Conservation (phyloP, 2,329 filamentous ascomycete genomes). For the Stachybotrys chlorohalonatus region DNA sequence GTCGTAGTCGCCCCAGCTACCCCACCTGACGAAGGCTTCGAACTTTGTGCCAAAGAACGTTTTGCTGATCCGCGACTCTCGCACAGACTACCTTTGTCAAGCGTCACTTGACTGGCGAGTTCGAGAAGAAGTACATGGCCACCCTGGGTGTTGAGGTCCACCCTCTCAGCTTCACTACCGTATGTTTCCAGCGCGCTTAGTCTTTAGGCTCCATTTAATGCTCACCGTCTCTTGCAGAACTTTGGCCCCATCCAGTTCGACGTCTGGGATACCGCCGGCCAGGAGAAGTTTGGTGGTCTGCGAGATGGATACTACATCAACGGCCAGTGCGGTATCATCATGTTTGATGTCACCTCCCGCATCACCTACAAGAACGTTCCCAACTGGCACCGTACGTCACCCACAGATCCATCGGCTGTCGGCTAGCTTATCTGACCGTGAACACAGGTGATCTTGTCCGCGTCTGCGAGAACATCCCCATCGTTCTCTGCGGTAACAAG, state of each 20-base stretch:
- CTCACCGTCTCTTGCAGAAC: conserved; percentile 53
- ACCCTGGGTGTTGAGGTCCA: conserved; percentile 99
- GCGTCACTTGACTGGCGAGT: conserved; percentile 98
- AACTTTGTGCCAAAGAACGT: background rate
- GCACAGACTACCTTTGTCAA: conserved; percentile 97
- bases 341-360: conserved; percentile 98
- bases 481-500: conserved; percentile 98
- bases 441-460: conserved; percentile 84
- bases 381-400: conserved; percentile 89
- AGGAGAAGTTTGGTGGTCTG: conserved; percentile 99
- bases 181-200: conserved; percentile 46
- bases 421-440: background rate
- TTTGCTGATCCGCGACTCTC: conserved; percentile 4
- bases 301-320: conserved; percentile 99
- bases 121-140: conserved; percentile 99
- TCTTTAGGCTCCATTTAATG: conserved; percentile 7
- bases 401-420: background rate
- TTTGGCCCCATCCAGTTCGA: conserved; percentile 95
- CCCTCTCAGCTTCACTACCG: conserved; percentile 94
- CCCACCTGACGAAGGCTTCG: background rate
- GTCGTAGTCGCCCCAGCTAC: background rate
- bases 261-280: conserved; percentile 97
- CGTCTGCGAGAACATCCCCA: conserved; percentile 98
- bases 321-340: conserved; percentile 99
- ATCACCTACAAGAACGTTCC: conserved; percentile 99